Evolutionary conservation across 2,329 filamentous ascomycete genomes (phyloP).

Genomic region (Ophiognomonia clavigignenti-juglandacearum): DNA sequence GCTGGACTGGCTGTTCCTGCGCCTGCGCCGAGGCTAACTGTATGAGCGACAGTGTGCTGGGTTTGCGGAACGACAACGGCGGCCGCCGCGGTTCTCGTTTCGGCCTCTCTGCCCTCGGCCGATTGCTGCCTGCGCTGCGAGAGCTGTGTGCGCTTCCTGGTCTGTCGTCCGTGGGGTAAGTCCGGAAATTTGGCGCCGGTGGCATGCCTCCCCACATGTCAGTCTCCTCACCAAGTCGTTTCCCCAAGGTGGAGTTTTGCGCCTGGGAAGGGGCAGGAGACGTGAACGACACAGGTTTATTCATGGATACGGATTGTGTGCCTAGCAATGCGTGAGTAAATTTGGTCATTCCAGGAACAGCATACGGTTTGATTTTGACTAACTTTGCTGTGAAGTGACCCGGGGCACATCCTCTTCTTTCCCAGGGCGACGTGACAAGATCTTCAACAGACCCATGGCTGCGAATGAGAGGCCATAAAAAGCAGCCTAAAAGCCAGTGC

Average conservation of each 20-base stretch:
- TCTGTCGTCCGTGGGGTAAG: conserved; percentile 21
- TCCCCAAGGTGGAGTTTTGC: too few species aligned
- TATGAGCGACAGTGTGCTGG: conserved; percentile 5
- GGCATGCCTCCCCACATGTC: not conserved
- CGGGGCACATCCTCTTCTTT: not conserved
- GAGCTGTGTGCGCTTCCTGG: conserved; percentile 29
- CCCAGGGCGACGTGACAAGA: conserved; percentile 27
- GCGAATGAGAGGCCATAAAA: conserved; percentile 6
- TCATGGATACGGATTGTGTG: not conserved
- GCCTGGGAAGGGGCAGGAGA: too few species aligned
- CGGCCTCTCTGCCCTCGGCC: conserved; percentile 4
- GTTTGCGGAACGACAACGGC: conserved; percentile 17
- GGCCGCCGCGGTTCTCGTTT: conserved; percentile 10
- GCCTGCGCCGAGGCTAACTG: conserved; percentile 3
- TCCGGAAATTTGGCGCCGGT: not conserved
- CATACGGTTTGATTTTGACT: conserved; percentile 17
- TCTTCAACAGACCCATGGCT: conserved; percentile 31
- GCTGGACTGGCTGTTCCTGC: too few species aligned
- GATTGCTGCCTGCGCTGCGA: not conserved
- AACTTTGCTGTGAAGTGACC: conserved; percentile 1
- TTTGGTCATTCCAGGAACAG: conserved; percentile 25
- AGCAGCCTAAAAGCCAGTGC: not conserved
- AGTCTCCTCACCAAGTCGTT: too few species aligned
- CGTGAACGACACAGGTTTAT: too few species aligned
- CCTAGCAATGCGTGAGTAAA: not conserved